Percentiles rank a stretch among this genome's conserved stretches.
These are phyloP conservation scores for Pisolithus marmoratus DNA, from an alignment of 768 basidiomycete genomes.

Conservation along the genomic window DNA sequence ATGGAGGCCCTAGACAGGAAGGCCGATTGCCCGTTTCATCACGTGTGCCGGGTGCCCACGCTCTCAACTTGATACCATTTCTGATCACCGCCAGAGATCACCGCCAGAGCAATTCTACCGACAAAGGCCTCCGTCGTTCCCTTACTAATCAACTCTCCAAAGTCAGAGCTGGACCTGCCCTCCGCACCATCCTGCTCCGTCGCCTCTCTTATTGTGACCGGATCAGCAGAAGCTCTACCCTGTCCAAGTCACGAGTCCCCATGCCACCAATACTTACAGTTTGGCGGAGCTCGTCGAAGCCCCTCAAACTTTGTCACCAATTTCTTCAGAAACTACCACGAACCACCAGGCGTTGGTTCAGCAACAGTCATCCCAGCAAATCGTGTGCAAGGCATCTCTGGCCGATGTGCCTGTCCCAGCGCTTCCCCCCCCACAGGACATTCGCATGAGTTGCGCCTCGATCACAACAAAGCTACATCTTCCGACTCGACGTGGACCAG, in stretches of 20 bases:
- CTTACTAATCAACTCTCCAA: constrained; percentile 31
- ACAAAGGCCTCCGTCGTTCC: constrained; percentile 23
- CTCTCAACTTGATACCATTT: too few relatives aligned
- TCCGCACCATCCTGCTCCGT: constrained; percentile 24
- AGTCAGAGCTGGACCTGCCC: constrained; percentile 24
- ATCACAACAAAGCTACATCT: too few relatives aligned
- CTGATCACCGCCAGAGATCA: neutral
- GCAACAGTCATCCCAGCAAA: neutral
- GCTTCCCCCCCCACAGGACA: constrained; percentile 55
- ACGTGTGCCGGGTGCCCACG: too few relatives aligned
- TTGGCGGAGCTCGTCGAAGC: constrained; percentile 1
- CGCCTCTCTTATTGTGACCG: constrained; percentile 6
- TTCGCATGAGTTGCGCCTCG: constrained; percentile 74
- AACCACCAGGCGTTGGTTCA: neutral
- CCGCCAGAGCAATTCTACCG: neutral
- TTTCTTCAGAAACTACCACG: neutral
- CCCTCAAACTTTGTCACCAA: neutral
- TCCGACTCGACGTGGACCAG: too few relatives aligned
- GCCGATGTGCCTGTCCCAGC: constrained; percentile 49
- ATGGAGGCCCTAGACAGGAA: too few relatives aligned
- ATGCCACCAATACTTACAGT: neutral
- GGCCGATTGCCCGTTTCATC: too few relatives aligned
- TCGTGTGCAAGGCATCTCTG: constrained; percentile 5
- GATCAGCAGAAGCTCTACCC: constrained; percentile 17
- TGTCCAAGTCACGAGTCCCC: neutral